A percentile compares a stretch with the other conserved stretches of the same genome.
Conservation (phyloP, 2,329 filamentous ascomycete species). For the Pochonia chlamydosporia region DNA sequence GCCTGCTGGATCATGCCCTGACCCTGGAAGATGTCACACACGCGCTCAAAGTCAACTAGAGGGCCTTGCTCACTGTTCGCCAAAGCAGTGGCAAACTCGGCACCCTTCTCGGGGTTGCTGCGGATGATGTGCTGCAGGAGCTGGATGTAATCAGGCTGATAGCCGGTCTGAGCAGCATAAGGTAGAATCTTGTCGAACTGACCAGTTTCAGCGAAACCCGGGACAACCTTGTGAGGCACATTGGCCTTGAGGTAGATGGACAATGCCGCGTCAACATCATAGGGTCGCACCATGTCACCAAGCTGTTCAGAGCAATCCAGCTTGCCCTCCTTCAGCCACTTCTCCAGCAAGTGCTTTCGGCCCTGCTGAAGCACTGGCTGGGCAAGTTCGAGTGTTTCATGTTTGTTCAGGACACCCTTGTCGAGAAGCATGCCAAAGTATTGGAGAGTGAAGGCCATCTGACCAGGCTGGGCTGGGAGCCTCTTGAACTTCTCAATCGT, state of each 20-base stretch:
- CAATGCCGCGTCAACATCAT: conserved; percentile 84
- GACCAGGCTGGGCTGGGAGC: conserved; percentile 70
- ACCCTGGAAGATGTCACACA: conserved; percentile 96
- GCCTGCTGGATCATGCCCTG: conserved; percentile 97
- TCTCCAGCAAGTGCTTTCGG: conserved; percentile 91
- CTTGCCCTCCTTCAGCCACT: conserved; percentile 97
- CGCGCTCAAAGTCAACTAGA: conserved; percentile 85
- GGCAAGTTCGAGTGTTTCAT: conserved; percentile 90
- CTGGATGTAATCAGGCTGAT: conserved; percentile 91
- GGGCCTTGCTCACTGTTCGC: conserved; percentile 85
- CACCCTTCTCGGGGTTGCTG: conserved; percentile 85
- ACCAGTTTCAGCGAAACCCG: conserved; percentile 88
- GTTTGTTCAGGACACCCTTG: conserved; percentile 86
- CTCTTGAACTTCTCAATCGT: conserved; percentile 96
- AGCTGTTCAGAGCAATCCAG: conserved; percentile 93
- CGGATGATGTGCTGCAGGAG: conserved; percentile 86
- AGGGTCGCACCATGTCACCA: conserved; percentile 85
- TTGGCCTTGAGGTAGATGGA: conserved; percentile 88
- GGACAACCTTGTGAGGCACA: conserved; percentile 87
- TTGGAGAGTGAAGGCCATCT: conserved; percentile 90
- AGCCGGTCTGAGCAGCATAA: conserved; percentile 78
- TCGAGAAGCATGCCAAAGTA: conserved; percentile 98
- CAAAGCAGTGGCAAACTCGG: conserved; percentile 88
- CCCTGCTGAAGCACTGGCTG: conserved; percentile 89
- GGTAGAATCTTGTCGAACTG: conserved; percentile 96